Evolutionary conservation across 805 yeast species (phyloP).

Genomic region (Schwanniomyces sp.): DNA sequence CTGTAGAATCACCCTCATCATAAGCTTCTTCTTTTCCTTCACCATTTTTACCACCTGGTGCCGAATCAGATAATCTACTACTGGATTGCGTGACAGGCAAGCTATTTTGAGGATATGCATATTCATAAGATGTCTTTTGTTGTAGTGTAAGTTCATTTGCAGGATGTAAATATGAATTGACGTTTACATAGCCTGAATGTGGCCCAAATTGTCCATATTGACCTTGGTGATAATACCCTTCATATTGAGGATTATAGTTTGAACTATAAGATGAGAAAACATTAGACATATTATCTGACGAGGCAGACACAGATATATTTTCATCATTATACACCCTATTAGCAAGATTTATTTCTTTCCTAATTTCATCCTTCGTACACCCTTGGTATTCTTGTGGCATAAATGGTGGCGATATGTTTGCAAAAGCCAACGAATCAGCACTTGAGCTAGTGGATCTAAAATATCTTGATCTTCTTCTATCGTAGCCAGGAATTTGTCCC

Average conservation of each 20-base stretch:
- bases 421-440: not conserved
- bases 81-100: too few species aligned
- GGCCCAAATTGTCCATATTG: not conserved
- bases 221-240: not conserved
- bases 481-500: not conserved
- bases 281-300: not conserved
- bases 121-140: not conserved
- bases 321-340: not conserved
- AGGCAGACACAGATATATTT: not conserved
- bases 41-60: not conserved
- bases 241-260: not conserved
- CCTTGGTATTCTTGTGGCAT: not conserved
- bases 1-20: not conserved
- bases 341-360: not conserved
- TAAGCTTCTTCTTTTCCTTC: conserved; percentile 9
- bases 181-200: not conserved
- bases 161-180: not conserved
- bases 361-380: not conserved
- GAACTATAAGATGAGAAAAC: not conserved
- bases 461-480: not conserved
- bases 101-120: not conserved
- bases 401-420: not conserved
- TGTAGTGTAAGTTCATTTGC: not conserved
- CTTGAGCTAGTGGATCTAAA: not conserved
- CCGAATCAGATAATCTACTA: not conserved